phyloP scores from a whole-genome alignment of 108 stramenopile species.

The Cyclotella distinguenda region DNA sequence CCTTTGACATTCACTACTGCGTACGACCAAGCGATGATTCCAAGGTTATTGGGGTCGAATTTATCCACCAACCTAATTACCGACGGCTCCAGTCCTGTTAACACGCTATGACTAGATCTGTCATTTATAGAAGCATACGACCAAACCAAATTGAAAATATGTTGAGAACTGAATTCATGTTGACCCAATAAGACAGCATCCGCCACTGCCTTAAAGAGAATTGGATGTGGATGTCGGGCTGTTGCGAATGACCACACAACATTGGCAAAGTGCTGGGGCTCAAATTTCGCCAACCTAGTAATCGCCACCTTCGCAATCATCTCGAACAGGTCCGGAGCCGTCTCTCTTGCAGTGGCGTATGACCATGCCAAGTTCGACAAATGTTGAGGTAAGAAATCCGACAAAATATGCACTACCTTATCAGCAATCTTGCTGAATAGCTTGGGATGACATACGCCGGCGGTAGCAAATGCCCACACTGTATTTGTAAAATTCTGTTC shows the following conservation, averaged over 20 bases:
- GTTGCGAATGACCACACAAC: constrained; percentile 15
- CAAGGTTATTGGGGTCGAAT: constrained; percentile 23
- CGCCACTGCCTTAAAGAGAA: constrained; percentile 12
- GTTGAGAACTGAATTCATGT: constrained; percentile 22
- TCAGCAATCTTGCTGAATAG: constrained; percentile 13
- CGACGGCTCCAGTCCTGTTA: background rate
- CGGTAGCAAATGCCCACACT: constrained; percentile 5
- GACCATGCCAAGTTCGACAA: constrained; percentile 19
- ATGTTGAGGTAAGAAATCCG: constrained; percentile 7
- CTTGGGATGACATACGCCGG: background rate
- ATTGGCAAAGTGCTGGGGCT: constrained; percentile 18
- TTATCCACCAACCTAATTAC: constrained; percentile 5
- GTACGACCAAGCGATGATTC: constrained; percentile 30
- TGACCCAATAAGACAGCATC: background rate
- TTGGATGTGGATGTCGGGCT: background rate
- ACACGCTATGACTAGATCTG: background rate
- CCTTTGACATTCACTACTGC: constrained; percentile 24
- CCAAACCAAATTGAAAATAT: constrained; percentile 32
- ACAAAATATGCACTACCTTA: background rate
- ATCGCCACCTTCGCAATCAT: constrained; percentile 7
- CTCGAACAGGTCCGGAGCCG: background rate
- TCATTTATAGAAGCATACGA: constrained; percentile 10
- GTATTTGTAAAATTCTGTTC: constrained; percentile 11
- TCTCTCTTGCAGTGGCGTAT: background rate
- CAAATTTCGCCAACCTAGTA: constrained; percentile 4